Percentiles rank a stretch among this genome's conserved stretches.
These are phyloP conservation scores for Phialophora expanda DNA, from an alignment of 2,329 filamentous ascomycete species.

Conservation along the genomic window DNA sequence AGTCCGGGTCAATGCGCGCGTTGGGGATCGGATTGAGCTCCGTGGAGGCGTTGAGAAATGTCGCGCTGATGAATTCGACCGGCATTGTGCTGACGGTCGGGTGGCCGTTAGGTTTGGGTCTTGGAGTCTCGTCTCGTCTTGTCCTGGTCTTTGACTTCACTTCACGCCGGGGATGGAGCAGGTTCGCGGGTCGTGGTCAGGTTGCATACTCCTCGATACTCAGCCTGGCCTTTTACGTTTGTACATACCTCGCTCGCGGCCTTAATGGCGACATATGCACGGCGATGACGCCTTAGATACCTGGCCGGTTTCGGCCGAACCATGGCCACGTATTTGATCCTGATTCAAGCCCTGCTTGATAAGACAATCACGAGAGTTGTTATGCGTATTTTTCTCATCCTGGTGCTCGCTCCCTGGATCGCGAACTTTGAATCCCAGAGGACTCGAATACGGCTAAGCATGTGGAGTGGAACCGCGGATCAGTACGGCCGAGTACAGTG, in stretches of 20 bases:
- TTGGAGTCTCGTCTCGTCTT: too few relatives aligned
- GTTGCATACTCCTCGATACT: not conserved
- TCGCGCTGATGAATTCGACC: constrained; percentile 64
- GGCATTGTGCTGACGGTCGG: constrained; percentile 37
- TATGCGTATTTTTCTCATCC: not conserved
- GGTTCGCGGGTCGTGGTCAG: not conserved
- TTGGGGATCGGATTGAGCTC: constrained; percentile 61
- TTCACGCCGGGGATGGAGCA: too few relatives aligned
- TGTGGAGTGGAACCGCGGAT: too few relatives aligned
- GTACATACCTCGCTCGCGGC: not conserved
- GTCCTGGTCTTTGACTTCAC: too few relatives aligned
- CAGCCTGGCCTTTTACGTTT: not conserved
- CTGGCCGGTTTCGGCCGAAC: constrained; percentile 1
- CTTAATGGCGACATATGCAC: constrained; percentile 19
- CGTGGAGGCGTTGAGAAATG: constrained; percentile 62
- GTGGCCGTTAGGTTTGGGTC: too few relatives aligned
- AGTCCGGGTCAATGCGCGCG: constrained; percentile 58
- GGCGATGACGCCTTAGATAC: constrained; percentile 21
- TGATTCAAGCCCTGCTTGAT: not conserved
- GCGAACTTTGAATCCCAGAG: not conserved
- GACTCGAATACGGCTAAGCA: not conserved
- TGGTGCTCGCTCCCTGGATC: not conserved
- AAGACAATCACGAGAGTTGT: not conserved
- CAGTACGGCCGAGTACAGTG: not conserved
- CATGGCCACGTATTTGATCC: not conserved